Evolutionary conservation across 345 rosid genomes (phyloP).

Genomic region (Arabidopsis arenosa): DNA sequence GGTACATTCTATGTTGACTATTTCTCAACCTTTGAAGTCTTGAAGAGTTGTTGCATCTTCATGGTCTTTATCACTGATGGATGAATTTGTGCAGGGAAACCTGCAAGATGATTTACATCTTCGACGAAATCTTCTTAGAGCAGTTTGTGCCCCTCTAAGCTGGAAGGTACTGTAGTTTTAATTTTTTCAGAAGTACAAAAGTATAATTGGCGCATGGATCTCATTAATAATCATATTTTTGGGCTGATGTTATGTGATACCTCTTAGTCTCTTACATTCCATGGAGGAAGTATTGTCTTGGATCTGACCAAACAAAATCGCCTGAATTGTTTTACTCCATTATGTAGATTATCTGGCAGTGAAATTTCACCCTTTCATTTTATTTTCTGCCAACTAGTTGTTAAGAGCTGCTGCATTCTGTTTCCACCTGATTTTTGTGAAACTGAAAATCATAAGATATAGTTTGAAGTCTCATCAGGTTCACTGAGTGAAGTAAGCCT

Average conservation of each 20-base stretch:
- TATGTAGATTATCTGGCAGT: conserved; percentile 7
- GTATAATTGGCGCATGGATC: conserved; percentile 7
- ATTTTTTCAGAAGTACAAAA: conserved; percentile 7
- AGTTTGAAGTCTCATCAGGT: conserved; percentile 14
- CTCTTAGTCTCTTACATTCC: conserved; percentile 18
- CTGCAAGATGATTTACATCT: conserved; percentile 74
- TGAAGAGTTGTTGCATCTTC: conserved; percentile 24
- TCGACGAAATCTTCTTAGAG: conserved; percentile 73
- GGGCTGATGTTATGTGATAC: conserved; percentile 25
- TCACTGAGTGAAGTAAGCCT: conserved; percentile 11
- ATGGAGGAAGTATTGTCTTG: conserved; percentile 16
- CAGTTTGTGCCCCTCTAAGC: conserved; percentile 59
- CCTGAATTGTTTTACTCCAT: conserved; percentile 14
- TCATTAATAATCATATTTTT: conserved; percentile 15
- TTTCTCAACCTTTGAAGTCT: conserved; percentile 18
- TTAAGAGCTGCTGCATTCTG: conserved; percentile 30
- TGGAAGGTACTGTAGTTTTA: conserved; percentile 75
- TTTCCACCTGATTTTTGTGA: conserved; percentile 30
- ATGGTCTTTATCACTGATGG: conserved; percentile 14
- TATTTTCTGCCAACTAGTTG: conserved; percentile 15
- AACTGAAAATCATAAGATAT: conserved; percentile 22
- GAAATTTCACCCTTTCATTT: conserved; percentile 12
- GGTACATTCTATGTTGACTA: conserved; percentile 23
- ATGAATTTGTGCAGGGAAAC: conserved; percentile 65
- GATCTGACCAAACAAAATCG: conserved; percentile 26